Base-by-base conservation (phyloP, 2,329 filamentous ascomycete species). In the Penicillium sp. region DNA sequence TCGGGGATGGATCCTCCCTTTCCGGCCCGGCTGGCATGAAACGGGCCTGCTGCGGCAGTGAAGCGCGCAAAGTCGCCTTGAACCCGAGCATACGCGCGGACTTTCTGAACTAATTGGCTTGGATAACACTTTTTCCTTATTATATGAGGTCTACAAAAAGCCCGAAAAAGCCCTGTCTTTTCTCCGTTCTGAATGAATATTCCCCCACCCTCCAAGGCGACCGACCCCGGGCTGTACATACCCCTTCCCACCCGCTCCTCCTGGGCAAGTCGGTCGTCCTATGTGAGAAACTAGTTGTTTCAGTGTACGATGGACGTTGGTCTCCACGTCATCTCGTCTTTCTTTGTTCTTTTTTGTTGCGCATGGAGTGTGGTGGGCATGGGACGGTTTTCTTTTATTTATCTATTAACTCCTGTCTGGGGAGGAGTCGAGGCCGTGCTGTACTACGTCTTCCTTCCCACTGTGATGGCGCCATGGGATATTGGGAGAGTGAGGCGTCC, bases 31-130 rank as follows among this genome's bases (percentile, higher is more conserved):
- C 66, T 10, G 72, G 73, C 46, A 72, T 74, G 69, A 77, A 77
- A 61, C 74, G 75, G 47, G 72, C 74, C 33, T 76, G 75, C 65
- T 76, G 75, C 54, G 74, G 72, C 37, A 73, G 68, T 47, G 74
- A 76, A 64, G 71, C 71, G 39, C 63, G 66, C 49, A 73, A 73
- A 62, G 57, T 74, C 50, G 71, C 71, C n/a, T 55, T 74, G 19
- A 69, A 72, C 56, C 69, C 71, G n/a, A 64, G 61, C 44, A 57
- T 73, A 52, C 71, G 71, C 33, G 66, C 67, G 27, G 68, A 74
- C 21, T 70, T 66, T 48, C 44, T 70, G 62, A 68, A 65, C 46
- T 62, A 46, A 61, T 44, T 51, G 55, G 55, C 39, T 51, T 54
- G 16, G 7, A 39, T 39, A 19, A 19, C n/a, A n/a, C 35, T 58